Evolutionary conservation across 805 yeast genomes (phyloP), one percentile per base, ranked within the genome.

Genomic region (Ogataea paradorogensis): DNA sequence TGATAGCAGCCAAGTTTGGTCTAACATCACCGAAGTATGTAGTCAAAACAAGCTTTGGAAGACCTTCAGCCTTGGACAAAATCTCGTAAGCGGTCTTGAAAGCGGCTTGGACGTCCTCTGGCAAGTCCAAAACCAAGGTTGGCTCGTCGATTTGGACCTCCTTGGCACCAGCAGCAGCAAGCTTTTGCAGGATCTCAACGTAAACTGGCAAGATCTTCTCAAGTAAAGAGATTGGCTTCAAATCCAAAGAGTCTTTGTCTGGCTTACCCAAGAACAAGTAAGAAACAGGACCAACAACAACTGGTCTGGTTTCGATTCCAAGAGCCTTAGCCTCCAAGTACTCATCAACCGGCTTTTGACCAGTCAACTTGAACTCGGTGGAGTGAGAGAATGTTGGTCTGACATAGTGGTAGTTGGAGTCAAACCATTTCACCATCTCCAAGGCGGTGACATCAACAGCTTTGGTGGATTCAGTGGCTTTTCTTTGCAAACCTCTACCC

Each of bases 361-460:
- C 95, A 71, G 84, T 88, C 70, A 93, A 84, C 78, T 93, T 90
- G 86, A 93, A 93, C 63, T 82, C 82, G 52, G 97, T 91, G 56
- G 88, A 78, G 78, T 89, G 82, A 42, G 96, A 85, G 78, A 93
- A 90, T 56, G 99, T 93, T 71, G 99, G 99, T 79, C 99, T 87
- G 63, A 93, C 98, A 70, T 93, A 93, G 74, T 93, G 99, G 87
- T 93, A 93, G 88, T 93, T 93, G 53, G 97, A 86, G 73, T 93
- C 99, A 61, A 93, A 93, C 99, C 99, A 93, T 79, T 93, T 93
- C 59, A 93, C 99, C 99, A 93, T 93, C 80, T 93, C 95, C 67
- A 88, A 79, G 60, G 99, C 99, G 50, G 98, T 91, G 48, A 93
- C 99, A 70, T 93, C 99, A 58, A 93, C 96, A 56, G 95, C 95